phyloP scores from a whole-genome alignment of 2,329 filamentous ascomycete genomes.

The Cladophialophora psammophila region DNA sequence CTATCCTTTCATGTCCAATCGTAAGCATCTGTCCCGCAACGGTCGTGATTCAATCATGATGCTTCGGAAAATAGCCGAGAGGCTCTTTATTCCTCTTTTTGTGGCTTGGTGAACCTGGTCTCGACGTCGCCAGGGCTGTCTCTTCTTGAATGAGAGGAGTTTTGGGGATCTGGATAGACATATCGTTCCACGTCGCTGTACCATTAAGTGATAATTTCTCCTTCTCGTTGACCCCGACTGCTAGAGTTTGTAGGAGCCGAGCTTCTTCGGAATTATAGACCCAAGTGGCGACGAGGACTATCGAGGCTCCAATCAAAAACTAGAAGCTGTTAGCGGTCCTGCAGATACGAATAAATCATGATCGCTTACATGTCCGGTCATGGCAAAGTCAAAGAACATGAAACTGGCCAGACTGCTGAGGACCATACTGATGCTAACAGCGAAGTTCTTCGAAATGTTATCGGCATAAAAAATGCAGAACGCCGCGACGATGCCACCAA shows the following conservation, averaged over 20 bases:
- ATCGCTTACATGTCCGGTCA: conserved; percentile 72
- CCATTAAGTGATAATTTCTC: conserved; percentile 74
- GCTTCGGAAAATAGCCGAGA: conserved; percentile 50
- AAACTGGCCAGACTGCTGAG: conserved; percentile 86
- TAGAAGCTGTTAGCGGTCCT: conserved; percentile 49
- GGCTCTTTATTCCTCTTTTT: conserved; percentile 46
- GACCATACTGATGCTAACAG: conserved; percentile 89
- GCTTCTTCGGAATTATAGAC: conserved; percentile 74
- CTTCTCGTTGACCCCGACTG: conserved; percentile 70
- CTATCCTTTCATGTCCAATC: conserved; percentile 27
- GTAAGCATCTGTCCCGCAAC: conserved; percentile 34
- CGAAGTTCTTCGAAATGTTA: conserved; percentile 93
- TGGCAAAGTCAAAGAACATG: conserved; percentile 80
- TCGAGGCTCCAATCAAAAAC: conserved; percentile 80
- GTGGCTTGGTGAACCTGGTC: conserved; percentile 55
- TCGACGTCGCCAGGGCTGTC: conserved; percentile 59
- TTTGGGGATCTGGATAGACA: conserved; percentile 54
- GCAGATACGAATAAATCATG: conserved; percentile 1
- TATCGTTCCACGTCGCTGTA: conserved; percentile 53
- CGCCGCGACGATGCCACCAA: conserved; percentile 83
- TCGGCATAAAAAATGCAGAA: conserved; percentile 83
- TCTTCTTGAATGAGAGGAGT: conserved; percentile 58
- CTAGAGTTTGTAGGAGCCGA: conserved; percentile 61
- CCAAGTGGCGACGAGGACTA: conserved; percentile 84
- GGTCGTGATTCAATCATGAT: conserved; percentile 41